phyloP scores from a whole-genome alignment of 768 basidiomycete species.

The Pisolithus albus region DNA sequence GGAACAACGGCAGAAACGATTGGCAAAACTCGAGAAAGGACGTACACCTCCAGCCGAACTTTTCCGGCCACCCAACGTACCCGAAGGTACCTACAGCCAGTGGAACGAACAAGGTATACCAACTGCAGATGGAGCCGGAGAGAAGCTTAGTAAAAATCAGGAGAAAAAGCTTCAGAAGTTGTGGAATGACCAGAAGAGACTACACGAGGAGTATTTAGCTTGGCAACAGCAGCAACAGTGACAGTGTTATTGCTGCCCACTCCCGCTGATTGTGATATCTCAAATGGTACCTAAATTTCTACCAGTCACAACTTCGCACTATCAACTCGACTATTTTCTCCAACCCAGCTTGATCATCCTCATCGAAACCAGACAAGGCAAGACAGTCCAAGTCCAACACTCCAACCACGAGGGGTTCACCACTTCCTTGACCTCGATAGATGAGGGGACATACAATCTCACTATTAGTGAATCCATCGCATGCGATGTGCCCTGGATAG shows the following conservation, averaged over 20 bases:
- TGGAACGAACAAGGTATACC: slow-evolving; percentile 88
- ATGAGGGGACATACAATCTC: slow-evolving; percentile 85
- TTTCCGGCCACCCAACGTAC: slow-evolving; percentile 78
- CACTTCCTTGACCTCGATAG: slow-evolving; percentile 25
- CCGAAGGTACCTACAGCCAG: slow-evolving; percentile 64
- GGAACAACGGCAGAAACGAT: slow-evolving; percentile 58
- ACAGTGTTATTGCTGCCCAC: neutral
- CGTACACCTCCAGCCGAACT: slow-evolving; percentile 64
- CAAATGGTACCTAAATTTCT: slow-evolving; percentile 14
- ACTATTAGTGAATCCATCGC: slow-evolving; percentile 84
- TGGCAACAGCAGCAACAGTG: slow-evolving; percentile 30
- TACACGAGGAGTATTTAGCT: slow-evolving; percentile 70
- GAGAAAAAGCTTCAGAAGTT: slow-evolving; percentile 75
- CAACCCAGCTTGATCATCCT: slow-evolving; percentile 71
- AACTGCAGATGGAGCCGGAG: slow-evolving; percentile 74
- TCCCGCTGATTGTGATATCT: neutral
- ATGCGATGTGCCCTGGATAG: slow-evolving; percentile 92
- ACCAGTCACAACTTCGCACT: slow-evolving; percentile 63
- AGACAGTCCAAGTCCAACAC: slow-evolving; percentile 87
- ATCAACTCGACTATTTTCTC: slow-evolving; percentile 65
- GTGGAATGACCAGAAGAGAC: slow-evolving; percentile 63
- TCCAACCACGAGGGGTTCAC: slow-evolving; percentile 36
- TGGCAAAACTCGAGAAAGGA: slow-evolving; percentile 82
- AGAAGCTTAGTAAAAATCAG: slow-evolving; percentile 76
- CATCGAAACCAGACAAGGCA: slow-evolving; percentile 59